A percentile compares a stretch with the other conserved stretches of the same genome.
Conservation (phyloP, 345 rosid genomes). For the Eucalyptus cladocalyx region DNA sequence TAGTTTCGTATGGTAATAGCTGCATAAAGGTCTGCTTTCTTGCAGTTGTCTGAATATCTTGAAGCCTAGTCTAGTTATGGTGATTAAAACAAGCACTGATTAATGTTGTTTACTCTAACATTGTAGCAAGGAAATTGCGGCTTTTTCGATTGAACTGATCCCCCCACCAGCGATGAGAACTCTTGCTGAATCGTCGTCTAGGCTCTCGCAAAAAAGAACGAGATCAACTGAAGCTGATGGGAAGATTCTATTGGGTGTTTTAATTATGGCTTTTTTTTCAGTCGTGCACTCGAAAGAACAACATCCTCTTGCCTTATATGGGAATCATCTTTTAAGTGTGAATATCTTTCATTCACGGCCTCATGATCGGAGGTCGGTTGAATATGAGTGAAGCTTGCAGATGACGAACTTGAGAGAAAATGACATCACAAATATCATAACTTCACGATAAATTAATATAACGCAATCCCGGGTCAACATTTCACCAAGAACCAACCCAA, state of each 20-base stretch:
- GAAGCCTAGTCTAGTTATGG: neutral
- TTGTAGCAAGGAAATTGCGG: neutral
- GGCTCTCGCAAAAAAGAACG: neutral
- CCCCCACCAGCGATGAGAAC: neutral
- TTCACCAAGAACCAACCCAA: neutral
- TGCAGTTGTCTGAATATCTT: neutral
- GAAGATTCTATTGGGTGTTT: neutral
- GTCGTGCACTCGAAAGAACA: neutral
- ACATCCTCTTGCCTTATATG: neutral
- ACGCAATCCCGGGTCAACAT: rapidly evolving
- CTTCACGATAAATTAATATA: no score
- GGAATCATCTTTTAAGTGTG: neutral
- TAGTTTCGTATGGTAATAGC: neutral
- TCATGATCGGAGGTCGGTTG: neutral
- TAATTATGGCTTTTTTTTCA: neutral
- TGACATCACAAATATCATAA: no score
- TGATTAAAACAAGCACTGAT: neutral
- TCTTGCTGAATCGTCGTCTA: neutral
- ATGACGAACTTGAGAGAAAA: no score
- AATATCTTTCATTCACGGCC: neutral
- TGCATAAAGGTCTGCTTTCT: no score
- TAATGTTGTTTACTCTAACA: no score
- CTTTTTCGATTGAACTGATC: no score
- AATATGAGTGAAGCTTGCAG: neutral
- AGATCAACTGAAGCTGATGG: neutral